Evolutionary conservation across 1,284 basidiomycete genomes (phyloP).

Genomic region (Puccinia hordei): DNA sequence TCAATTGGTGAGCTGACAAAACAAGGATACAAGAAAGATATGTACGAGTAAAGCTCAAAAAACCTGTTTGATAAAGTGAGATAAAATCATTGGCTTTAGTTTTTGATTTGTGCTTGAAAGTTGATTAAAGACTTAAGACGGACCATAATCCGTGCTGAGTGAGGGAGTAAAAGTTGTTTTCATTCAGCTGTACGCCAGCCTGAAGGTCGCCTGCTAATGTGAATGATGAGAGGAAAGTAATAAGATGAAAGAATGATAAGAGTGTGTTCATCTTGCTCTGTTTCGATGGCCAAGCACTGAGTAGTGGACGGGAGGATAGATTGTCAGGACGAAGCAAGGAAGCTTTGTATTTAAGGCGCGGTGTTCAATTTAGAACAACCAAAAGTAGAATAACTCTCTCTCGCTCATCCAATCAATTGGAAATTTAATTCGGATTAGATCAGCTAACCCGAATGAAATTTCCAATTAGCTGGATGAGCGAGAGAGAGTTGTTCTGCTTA

Average conservation of each 20-base stretch:
- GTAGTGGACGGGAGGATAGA: neutral
- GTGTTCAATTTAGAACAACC: neutral
- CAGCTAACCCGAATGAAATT: neutral
- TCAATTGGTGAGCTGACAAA: neutral
- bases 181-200: constrained; percentile 37
- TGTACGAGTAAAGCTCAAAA: constrained; percentile 45
- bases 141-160: constrained; percentile 37
- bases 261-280: constrained; percentile 11
- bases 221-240: neutral
- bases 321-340: neutral
- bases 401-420: constrained; percentile 7
- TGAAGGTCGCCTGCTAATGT: constrained; percentile 17
- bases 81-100: neutral
- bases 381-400: neutral
- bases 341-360: constrained; percentile 10
- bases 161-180: constrained; percentile 21
- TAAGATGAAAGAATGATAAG: neutral
- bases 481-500: constrained; percentile 12
- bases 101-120: neutral
- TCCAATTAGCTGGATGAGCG: constrained; percentile 2
- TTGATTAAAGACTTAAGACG: neutral
- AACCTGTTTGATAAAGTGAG: constrained; percentile 19
- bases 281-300: neutral
- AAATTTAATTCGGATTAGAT: neutral
- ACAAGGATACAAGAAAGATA: neutral